Evolutionary conservation across 495 filamentous ascomycete genomes (phyloP), one percentile per base, ranked within the genome.

Genomic region (Penicillium roqueforti): DNA sequence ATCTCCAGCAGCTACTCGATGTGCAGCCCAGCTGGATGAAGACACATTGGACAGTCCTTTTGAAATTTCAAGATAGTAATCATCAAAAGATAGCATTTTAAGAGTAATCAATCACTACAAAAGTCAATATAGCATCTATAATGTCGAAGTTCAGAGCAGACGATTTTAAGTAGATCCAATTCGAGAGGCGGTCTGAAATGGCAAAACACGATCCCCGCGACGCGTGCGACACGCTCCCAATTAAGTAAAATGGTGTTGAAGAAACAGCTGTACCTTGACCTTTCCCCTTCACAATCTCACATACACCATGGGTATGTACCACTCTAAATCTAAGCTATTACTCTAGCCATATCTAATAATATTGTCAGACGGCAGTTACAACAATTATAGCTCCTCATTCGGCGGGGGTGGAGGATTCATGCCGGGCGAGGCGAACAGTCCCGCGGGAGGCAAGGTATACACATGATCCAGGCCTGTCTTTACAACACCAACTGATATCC

Each of bases 371-470:
- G 59, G 59, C 23, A 59, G 53, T 13, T 71, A 67, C 58, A 59
- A 56, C 47, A 66, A 71, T 49, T 85, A 83, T 66, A 71, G 72
- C 36, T 80, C 80, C 36, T 80, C 80, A n/a, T 86, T 81, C 60
- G 80, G 78, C 44, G 77, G 75, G 48, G 79, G 82, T 19, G 86
- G 86, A 32, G 87, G 87, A 23, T 89, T 88, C 63, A 78, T 88
- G 71, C 63, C 71, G 9, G 75, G 75, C 23, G 75, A 78, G 52
- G 76, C 61, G 44, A 80, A 69, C 60, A 77, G 72, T 47, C 77
- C 76, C 46, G 68, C 74, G 1, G 73, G 71, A 44, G 71, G 71
- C 62, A 74, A 69, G 63, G 75, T 76, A 63, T 16, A 10, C 6
- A 38, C 44, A 47, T 23, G 7, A 32, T 16, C 38, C 25, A 18